Evolutionary conservation across 805 yeast species (phyloP).

Genomic region (Candida succiphila): DNA sequence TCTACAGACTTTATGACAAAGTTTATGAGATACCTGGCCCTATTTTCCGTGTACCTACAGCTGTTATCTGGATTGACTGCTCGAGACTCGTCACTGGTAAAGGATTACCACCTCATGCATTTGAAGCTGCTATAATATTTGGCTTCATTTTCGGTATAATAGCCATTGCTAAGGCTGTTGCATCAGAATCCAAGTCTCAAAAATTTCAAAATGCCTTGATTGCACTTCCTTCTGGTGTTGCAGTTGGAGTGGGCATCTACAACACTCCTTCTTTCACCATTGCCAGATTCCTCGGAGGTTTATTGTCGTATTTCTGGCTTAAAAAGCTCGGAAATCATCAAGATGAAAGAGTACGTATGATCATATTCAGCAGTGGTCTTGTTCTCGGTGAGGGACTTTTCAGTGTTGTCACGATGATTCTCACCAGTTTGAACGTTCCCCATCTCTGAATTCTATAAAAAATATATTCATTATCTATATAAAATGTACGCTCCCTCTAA

Average conservation of each 20-base stretch:
- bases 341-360: conserved; percentile 58
- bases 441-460: conserved; percentile 39
- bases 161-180: conserved; percentile 51
- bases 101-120: conserved; percentile 77
- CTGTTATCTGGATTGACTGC: conserved; percentile 94
- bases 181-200: conserved; percentile 18
- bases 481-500: too few relatives aligned
- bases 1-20: conserved; percentile 72
- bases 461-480: not conserved
- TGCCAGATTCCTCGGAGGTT: conserved; percentile 88
- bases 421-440: conserved; percentile 61
- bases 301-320: conserved; percentile 52
- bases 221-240: conserved; percentile 87
- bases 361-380: conserved; percentile 84
- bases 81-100: conserved; percentile 86
- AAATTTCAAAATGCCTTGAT: conserved; percentile 33
- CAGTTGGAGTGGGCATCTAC: conserved; percentile 94
- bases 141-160: conserved; percentile 63
- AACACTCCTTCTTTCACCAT: conserved; percentile 89
- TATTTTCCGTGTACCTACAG: conserved; percentile 85
- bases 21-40: conserved; percentile 82
- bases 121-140: conserved; percentile 46
- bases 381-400: conserved; percentile 91
- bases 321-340: conserved; percentile 20
- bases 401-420: conserved; percentile 70